Conservation (phyloP, 2,329 filamentous ascomycete genomes). For the Fusarium austroafricanum region DNA sequence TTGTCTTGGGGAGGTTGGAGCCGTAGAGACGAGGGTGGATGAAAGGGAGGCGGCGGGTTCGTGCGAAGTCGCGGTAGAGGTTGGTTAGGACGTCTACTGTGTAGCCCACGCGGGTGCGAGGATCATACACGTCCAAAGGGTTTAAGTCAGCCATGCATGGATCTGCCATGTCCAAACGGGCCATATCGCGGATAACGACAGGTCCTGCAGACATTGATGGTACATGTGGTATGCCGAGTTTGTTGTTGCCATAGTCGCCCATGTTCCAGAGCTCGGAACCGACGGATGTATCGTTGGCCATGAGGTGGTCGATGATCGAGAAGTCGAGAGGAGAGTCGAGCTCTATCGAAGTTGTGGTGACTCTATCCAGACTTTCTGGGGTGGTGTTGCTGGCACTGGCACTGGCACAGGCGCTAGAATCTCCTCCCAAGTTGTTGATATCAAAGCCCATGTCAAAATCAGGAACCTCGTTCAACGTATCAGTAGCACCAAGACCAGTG, state of each 20-base stretch:
- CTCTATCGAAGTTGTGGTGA: conserved; percentile 37
- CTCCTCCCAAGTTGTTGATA: conserved; percentile 48
- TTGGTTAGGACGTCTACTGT: conserved; percentile 49
- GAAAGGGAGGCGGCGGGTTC: conserved; percentile 54
- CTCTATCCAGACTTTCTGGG: conserved; percentile 47
- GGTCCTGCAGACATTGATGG: conserved; percentile 37
- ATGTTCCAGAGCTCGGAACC: conserved; percentile 47
- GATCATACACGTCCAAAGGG: conserved; percentile 52
- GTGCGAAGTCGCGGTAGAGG: conserved; percentile 52
- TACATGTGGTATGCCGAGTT: conserved; percentile 49
- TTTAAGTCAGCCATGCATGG: conserved; percentile 45
- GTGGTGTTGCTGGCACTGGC: conserved; percentile 26
- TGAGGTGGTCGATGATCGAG: conserved; percentile 52
- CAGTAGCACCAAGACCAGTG: conserved; percentile 7
- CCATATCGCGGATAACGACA: conserved; percentile 48
- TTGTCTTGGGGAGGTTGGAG: conserved; percentile 52
- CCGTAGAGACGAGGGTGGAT: conserved; percentile 58
- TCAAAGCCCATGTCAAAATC: conserved; percentile 55
- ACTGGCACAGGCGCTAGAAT: conserved; percentile 37
- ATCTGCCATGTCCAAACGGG: conserved; percentile 40
- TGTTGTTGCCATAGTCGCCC: conserved; percentile 42
- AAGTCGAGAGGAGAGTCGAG: conserved; percentile 50
- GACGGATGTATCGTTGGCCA: conserved; percentile 41
- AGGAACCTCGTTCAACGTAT: conserved; percentile 38
- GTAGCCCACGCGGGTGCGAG: conserved; percentile 51